These are phyloP conservation scores for Calonectria multiphialidica DNA, from an alignment of 2,329 filamentous ascomycete genomes.

Conservation along the genomic window DNA sequence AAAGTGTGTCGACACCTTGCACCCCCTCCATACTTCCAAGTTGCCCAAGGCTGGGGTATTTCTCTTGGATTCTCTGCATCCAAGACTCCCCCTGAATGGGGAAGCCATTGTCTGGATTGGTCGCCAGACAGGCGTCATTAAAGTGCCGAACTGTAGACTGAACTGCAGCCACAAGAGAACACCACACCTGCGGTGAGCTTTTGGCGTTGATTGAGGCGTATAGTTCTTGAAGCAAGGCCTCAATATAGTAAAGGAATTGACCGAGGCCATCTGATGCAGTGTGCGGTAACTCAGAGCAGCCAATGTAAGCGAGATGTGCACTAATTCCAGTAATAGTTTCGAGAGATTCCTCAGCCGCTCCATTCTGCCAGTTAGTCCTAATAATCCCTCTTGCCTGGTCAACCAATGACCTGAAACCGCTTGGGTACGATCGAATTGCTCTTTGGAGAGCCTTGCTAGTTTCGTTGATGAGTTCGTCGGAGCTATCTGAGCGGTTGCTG, in stretches of 20 bases:
- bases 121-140: slow-evolving; percentile 54
- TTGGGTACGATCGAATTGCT: slow-evolving; percentile 50
- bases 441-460: slow-evolving; percentile 55
- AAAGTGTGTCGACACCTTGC: slow-evolving; percentile 3
- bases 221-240: slow-evolving; percentile 51
- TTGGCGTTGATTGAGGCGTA: slow-evolving; percentile 50
- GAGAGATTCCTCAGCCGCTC: slow-evolving; percentile 34
- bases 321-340: slow-evolving; percentile 52
- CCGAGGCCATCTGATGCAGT: slow-evolving; percentile 44
- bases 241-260: slow-evolving; percentile 56
- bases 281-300: slow-evolving; percentile 57
- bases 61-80: slow-evolving; percentile 39
- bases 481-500: slow-evolving; percentile 33
- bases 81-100: slow-evolving; percentile 37
- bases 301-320: slow-evolving; percentile 61
- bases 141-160: slow-evolving; percentile 52
- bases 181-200: slow-evolving; percentile 50
- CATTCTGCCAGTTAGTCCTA: slow-evolving; percentile 37
- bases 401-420: slow-evolving; percentile 51
- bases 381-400: slow-evolving; percentile 43
- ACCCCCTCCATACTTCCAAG: slow-evolving; percentile 19
- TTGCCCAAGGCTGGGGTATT: slow-evolving; percentile 45
- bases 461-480: slow-evolving; percentile 56
- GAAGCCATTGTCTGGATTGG: slow-evolving; percentile 35
- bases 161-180: slow-evolving; percentile 52